Evolutionary conservation across 2,329 filamentous ascomycete genomes (phyloP), one percentile per base, ranked within the genome.

Genomic region (Beauveria medogensis): DNA sequence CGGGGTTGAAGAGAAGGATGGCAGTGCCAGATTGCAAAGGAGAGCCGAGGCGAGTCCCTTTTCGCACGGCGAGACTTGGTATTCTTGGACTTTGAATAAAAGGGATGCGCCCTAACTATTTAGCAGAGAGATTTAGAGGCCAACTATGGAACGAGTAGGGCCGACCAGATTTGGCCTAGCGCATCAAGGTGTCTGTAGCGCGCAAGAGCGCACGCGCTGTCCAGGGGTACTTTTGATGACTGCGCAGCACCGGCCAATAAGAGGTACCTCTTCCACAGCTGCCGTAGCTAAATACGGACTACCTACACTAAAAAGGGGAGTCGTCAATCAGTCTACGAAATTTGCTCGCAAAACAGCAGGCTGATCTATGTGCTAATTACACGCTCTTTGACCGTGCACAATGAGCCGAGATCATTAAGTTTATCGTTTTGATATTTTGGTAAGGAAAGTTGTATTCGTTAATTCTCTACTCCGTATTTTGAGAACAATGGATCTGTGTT

Each of bases 121-220:
- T n/a, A n/a, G 46, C 9, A 43, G 22, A 34, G 57, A 60, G 57
- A 60, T 60, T 60, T 60, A 59, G 57, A 60, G 57, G 57, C 57
- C 57, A 60, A 50, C 48, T 59, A 59, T 47, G n/a, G 30, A 20
- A 30, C n/a, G 47, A 52, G 56, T 53, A 59, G 51, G 30, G 48
- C 50, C 48, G 24, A 43, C 58, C 58, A 60, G 26, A 54, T 54
- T 48, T n/a, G 50, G 58, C 5, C n/a, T 60, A 60, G 58, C 50
- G 58, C 18, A 14, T 57, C 55, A 43, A 51, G 50, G 50, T 22
- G 14, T 57, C 55, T 46, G 28, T 26, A 48, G 28, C 55, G 34
- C 30, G 20, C 28, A 28, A n/a, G 28, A 28, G 28, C 28, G 28
- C 28, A 7, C n/a, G 18, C 26, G 18, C 10, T 3, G 55, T 40